These are phyloP conservation scores for Pueraria montana DNA, from an alignment of 306 rosid species.

Conservation along the genomic window DNA sequence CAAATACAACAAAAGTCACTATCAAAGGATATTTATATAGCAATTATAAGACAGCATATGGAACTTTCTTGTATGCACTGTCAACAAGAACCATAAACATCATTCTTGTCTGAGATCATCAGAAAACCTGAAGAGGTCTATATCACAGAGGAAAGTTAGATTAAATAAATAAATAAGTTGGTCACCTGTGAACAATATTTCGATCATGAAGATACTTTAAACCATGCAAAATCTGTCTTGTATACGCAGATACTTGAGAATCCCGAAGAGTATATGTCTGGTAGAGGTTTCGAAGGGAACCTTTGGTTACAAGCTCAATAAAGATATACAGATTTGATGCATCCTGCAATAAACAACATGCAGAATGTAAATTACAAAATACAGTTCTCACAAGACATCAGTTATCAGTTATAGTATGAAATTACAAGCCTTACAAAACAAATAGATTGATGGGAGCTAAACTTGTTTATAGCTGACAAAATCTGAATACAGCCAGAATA, in stretches of 20 bases:
- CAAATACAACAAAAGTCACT: slow-evolving; percentile 8
- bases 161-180: slow-evolving; percentile 15
- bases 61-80: slow-evolving; percentile 22
- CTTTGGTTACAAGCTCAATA: slow-evolving; percentile 86
- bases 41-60: slow-evolving; percentile 28
- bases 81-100: slow-evolving; percentile 44
- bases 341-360: slow-evolving; percentile 62
- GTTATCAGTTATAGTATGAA: slow-evolving; percentile 3
- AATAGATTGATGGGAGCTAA: slow-evolving; percentile 7
- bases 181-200: slow-evolving; percentile 83
- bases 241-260: slow-evolving; percentile 80
- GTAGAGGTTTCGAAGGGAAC: slow-evolving; percentile 76
- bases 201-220: slow-evolving; percentile 88
- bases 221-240: slow-evolving; percentile 85
- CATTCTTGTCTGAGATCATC: slow-evolving; percentile 18
- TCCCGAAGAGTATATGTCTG: slow-evolving; percentile 67
- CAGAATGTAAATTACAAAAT: slow-evolving; percentile 32
- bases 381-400: slow-evolving; percentile 18
- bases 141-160: slow-evolving; percentile 23
- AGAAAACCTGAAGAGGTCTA: slow-evolving; percentile 15
- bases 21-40: slow-evolving; percentile 20
- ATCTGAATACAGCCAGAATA: slow-evolving; percentile 7
- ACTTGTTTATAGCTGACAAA: slow-evolving; percentile 29
- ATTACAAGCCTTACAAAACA: slow-evolving; percentile 31
- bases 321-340: slow-evolving; percentile 82